These are phyloP conservation scores for Cicer chorassanicum DNA, from an alignment of 306 rosid genomes.

Conservation along the genomic window DNA sequence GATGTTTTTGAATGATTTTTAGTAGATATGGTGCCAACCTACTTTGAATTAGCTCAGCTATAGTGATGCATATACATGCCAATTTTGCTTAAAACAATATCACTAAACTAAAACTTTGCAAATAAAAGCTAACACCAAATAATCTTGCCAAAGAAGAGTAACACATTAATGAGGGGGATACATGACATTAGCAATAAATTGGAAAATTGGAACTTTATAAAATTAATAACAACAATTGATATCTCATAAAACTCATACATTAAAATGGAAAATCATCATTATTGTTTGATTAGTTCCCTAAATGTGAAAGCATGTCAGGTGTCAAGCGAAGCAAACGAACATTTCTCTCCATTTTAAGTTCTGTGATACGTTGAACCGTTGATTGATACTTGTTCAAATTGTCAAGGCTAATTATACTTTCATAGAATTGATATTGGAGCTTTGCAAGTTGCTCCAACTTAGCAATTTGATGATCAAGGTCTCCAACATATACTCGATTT, in stretches of 20 bases:
- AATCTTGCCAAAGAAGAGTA: no score
- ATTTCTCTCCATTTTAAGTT: constrained; percentile 53
- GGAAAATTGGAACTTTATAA: background rate
- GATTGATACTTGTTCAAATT: background rate
- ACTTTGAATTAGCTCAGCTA: no score
- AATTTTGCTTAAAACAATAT: no score
- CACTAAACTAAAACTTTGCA: background rate
- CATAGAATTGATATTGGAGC: constrained; percentile 39
- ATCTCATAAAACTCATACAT: constrained; percentile 8
- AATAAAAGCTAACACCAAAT: no score
- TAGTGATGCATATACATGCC: no score
- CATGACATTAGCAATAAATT: background rate
- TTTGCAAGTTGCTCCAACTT: constrained; percentile 45
- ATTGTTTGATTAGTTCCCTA: background rate
- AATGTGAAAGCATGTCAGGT: constrained; percentile 49
- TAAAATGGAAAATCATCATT: background rate
- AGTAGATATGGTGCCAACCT: no score
- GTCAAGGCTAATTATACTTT: background rate
- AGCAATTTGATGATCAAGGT: constrained; percentile 40
- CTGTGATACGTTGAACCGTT: constrained; percentile 33
- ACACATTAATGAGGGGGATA: background rate
- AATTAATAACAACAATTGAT: background rate
- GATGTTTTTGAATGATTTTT: no score
- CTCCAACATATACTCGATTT: constrained; percentile 43
- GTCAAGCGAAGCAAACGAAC: constrained; percentile 53